phyloP scores from a whole-genome alignment of 345 rosid species.

The Conringia planisiliqua region DNA sequence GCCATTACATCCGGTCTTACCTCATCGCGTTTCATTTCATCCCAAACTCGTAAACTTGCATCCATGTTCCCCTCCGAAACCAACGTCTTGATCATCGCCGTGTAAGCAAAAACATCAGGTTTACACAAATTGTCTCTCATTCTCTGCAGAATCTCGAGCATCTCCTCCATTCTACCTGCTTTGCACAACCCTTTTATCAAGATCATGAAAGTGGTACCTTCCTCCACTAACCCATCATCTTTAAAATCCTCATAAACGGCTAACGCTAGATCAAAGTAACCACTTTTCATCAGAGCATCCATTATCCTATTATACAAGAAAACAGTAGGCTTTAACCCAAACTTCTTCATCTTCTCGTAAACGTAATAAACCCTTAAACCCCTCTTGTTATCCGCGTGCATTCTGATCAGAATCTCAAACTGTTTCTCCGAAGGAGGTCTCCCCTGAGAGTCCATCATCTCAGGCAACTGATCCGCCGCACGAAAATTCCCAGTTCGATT shows the following conservation, averaged over 20 bases:
- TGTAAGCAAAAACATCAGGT: constrained; percentile 87
- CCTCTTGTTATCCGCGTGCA: constrained; percentile 81
- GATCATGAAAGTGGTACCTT: constrained; percentile 70
- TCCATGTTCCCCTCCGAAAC: constrained; percentile 64
- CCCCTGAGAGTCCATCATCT: constrained; percentile 85
- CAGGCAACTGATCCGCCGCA: constrained; percentile 86
- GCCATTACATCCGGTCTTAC: constrained; percentile 86
- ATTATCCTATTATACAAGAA: constrained; percentile 78
- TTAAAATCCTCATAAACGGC: constrained; percentile 80
- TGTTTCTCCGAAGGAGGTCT: constrained; percentile 76
- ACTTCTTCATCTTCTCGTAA: constrained; percentile 86
- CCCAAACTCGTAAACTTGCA: constrained; percentile 75
- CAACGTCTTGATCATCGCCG: constrained; percentile 69
- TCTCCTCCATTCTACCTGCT: constrained; percentile 57
- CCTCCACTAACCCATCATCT: constrained; percentile 68
- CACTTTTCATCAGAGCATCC: constrained; percentile 63
- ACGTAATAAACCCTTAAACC: constrained; percentile 78
- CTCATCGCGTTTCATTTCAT: constrained; percentile 67
- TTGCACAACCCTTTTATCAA: constrained; percentile 78
- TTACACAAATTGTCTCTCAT: constrained; percentile 71
- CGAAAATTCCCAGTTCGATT: constrained; percentile 57
- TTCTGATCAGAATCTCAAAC: constrained; percentile 86
- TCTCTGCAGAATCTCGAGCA: constrained; percentile 54
- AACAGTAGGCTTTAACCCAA: constrained; percentile 62
- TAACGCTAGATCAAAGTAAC: constrained; percentile 66